Evolutionary conservation across 1,284 basidiomycete species (phyloP).

Genomic region (Pseudozyma sp.): DNA sequence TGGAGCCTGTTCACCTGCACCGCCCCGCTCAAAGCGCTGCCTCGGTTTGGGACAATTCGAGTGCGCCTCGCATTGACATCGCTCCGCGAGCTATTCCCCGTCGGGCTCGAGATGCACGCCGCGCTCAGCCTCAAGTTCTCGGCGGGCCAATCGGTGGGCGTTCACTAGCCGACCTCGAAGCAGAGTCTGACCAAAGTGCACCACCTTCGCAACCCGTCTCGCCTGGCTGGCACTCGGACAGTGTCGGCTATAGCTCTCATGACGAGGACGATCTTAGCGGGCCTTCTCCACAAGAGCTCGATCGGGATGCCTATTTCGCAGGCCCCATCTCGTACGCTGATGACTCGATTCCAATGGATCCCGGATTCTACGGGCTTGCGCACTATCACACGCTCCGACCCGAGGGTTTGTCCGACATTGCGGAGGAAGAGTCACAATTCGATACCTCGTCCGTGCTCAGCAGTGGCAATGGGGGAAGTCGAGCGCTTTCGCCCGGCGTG

Average conservation of each 20-base stretch:
- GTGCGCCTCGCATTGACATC: neutral
- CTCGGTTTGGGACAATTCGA: constrained; percentile 7
- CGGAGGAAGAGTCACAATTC: constrained; percentile 54
- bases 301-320: constrained; percentile 31
- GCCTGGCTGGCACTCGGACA: constrained; percentile 17
- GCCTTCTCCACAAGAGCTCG: constrained; percentile 27
- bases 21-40: constrained; percentile 12
- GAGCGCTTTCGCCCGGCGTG: constrained; percentile 19
- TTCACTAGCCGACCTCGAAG: constrained; percentile 38
- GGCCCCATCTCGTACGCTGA: constrained; percentile 37
- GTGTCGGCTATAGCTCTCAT: constrained; percentile 16
- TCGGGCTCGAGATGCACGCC: neutral
- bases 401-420: constrained; percentile 60
- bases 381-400: constrained; percentile 49
- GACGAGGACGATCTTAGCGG: constrained; percentile 20
- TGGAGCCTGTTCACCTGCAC: constrained; percentile 36
- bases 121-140: neutral
- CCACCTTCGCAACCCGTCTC: constrained; percentile 31
- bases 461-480: constrained; percentile 28
- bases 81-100: neutral
- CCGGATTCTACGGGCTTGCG: constrained; percentile 46
- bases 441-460: constrained; percentile 43
- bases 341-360: constrained; percentile 47
- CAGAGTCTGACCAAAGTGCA: constrained; percentile 28
- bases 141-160: constrained; percentile 18